Conservation (phyloP, 768 basidiomycete species). For the Leccinellum rugosiceps region DNA sequence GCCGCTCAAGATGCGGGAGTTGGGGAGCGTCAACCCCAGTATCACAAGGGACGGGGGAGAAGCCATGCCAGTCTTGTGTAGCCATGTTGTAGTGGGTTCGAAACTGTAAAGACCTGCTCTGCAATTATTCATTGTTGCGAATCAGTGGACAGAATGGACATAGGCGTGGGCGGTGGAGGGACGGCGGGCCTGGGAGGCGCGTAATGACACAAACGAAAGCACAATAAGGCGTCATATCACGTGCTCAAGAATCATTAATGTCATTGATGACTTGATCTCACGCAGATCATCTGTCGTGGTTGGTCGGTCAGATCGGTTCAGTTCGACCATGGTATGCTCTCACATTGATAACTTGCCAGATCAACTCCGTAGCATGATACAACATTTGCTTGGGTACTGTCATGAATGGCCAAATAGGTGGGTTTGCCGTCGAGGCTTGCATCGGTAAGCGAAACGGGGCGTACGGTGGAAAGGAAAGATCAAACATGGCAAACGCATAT, state of each 20-base stretch:
- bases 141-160: constrained; percentile 3
- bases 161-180: background rate
- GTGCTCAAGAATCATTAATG: constrained; percentile 22
- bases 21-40: constrained; percentile 23
- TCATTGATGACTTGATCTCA: background rate
- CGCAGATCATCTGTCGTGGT: background rate
- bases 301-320: background rate
- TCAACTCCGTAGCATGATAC: background rate
- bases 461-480: constrained; percentile 1
- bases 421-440: background rate
- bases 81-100: constrained; percentile 18
- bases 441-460: constrained; percentile 1
- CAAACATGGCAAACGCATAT: constrained; percentile 11
- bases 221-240: constrained; percentile 18
- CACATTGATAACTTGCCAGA: background rate
- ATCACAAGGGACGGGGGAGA: constrained; percentile 25
- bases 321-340: background rate
- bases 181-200: background rate
- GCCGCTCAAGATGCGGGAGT: constrained; percentile 26
- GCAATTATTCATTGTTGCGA: constrained; percentile 20
- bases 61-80: constrained; percentile 19
- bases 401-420: background rate
- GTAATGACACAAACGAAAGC: background rate
- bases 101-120: constrained; percentile 29
- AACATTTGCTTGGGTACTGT: background rate